Evolutionary conservation across 2,329 filamentous ascomycete genomes (phyloP).

Genomic region (Alternaria brassicae): DNA sequence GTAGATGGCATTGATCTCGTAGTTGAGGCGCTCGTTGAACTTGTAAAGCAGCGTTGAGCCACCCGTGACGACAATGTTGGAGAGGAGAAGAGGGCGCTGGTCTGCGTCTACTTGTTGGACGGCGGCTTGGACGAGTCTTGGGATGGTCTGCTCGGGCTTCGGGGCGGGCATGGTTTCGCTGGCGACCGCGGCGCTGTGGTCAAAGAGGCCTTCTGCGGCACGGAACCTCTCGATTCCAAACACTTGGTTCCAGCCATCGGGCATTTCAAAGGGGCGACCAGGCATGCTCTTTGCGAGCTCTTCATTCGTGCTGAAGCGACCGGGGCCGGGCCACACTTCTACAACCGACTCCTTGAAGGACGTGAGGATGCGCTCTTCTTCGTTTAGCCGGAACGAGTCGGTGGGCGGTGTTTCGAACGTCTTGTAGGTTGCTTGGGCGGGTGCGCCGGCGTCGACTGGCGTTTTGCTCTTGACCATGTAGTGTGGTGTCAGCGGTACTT

Average conservation of each 20-base stretch:
- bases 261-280: slow-evolving; percentile 93
- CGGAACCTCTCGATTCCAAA: slow-evolving; percentile 89
- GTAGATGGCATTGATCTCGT: slow-evolving; percentile 80
- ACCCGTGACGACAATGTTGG: slow-evolving; percentile 92
- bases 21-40: slow-evolving; percentile 88
- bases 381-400: slow-evolving; percentile 78
- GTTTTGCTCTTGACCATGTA: slow-evolving; percentile 89
- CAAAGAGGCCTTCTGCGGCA: slow-evolving; percentile 88
- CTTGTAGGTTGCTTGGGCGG: slow-evolving; percentile 77
- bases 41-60: slow-evolving; percentile 87
- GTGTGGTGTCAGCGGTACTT: slow-evolving; percentile 79
- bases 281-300: slow-evolving; percentile 76
- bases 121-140: slow-evolving; percentile 78
- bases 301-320: slow-evolving; percentile 72
- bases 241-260: slow-evolving; percentile 94
- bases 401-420: slow-evolving; percentile 68
- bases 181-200: slow-evolving; percentile 75
- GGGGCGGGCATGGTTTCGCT: slow-evolving; percentile 60
- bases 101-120: slow-evolving; percentile 87
- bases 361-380: slow-evolving; percentile 91
- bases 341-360: slow-evolving; percentile 99
- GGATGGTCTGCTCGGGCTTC: slow-evolving; percentile 79
- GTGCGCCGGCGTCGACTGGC: slow-evolving; percentile 82
- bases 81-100: slow-evolving; percentile 79
- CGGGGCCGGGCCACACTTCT: slow-evolving; percentile 87